Base-by-base conservation (phyloP, 2,329 filamentous ascomycete species). In the Aspergillus sp. region DNA sequence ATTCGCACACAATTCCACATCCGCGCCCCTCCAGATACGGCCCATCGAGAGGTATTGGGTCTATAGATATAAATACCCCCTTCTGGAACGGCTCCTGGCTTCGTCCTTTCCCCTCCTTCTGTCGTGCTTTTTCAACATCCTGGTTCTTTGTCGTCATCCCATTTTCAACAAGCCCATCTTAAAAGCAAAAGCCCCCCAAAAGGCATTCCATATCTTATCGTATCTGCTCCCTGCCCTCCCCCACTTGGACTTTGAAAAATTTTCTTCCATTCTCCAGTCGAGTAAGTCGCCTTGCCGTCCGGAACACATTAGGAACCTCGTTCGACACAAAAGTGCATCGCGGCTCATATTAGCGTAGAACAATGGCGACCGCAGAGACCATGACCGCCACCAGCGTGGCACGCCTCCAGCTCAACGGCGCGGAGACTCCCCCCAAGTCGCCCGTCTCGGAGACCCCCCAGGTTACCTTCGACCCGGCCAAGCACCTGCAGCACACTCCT, bases 401-500 rank as follows among this genome's bases (percentile, higher is more conserved):
- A 19, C 25, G 41, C 46, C 22, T 58, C 49, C 59, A 55, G 54
- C 47, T 55, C 53, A 39, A 39, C 19, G 59, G 55, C 53, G 57
- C 48, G 15, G 13, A 43, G 17, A 46, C 43, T 12, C 33, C 46
- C 27, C 7, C 42, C 7, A 65, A 61, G 49, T 64, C 57, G 17
- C 23, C 25, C 7, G 54, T 47, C 49, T 43, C 46, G 39, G 43
- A 19, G 20, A 7, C 13, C 19, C 53, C 50, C n/a, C 50, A 44
- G 6, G 52, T 58, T 44, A 52, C 67, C 2, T 85, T 85, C 58
- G 66, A 79, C 44, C 74, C 80, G 2, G 57, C 66, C 33, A 77
- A 74, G 59, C 82, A 86, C 58, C 63, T 86, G 15, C 65, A 65
- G 20, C 82, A 75, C 62, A 68, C 74, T 45, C 61, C 73, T 12